Conservation (phyloP, 2,329 filamentous ascomycete species). For the Thielaviopsis populi region DNA sequence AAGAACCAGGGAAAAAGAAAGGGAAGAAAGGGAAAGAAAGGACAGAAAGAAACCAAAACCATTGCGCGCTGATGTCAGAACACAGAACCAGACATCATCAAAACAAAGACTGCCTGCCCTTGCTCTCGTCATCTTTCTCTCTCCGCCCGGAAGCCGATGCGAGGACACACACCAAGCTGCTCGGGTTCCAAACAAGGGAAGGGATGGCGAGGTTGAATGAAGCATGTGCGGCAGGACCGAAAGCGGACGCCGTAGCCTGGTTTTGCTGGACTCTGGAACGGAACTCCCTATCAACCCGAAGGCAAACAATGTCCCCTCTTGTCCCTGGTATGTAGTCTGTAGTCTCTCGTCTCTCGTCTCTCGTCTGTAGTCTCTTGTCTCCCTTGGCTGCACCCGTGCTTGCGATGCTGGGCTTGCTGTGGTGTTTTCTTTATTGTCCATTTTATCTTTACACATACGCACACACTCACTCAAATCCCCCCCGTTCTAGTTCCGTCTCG, state of each 20-base stretch:
- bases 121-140: background rate
- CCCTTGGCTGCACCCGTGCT: no score
- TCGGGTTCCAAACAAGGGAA: slow-evolving; percentile 4
- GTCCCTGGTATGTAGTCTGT: no score
- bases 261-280: background rate
- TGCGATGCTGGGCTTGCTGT: no score
- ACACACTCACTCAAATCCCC: no score
- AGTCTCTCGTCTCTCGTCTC: no score
- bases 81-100: background rate
- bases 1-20: background rate
- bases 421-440: no score
- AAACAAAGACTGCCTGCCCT: no score
- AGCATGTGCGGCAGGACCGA: background rate
- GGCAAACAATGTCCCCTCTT: no score
- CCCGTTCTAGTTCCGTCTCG: no score
- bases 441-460: no score
- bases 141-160: background rate
- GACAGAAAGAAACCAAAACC: background rate
- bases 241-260: background rate
- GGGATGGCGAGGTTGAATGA: background rate
- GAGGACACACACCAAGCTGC: background rate
- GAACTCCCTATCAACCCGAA: slow-evolving; percentile 1
- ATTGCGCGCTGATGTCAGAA: no score
- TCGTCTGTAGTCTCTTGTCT: no score
- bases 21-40: background rate